Evolutionary conservation across 352 stramenopile genomes (phyloP).

Genomic region (Phytophthora pinifolia): DNA sequence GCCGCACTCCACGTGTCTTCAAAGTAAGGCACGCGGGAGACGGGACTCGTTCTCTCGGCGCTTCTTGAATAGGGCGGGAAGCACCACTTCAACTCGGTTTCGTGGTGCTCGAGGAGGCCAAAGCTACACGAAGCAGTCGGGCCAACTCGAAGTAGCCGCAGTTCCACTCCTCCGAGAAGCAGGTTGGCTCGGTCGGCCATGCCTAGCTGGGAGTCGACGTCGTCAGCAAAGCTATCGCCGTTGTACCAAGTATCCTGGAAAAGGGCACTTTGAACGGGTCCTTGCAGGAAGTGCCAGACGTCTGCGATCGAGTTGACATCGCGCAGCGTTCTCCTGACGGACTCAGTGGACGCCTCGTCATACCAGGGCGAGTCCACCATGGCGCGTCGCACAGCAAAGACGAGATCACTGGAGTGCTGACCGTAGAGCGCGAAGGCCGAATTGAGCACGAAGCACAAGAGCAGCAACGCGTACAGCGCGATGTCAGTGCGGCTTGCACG

Average conservation of each 20-base stretch:
- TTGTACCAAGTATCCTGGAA: slow-evolving; percentile 66
- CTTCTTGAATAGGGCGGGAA: slow-evolving; percentile 38
- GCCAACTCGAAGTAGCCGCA: slow-evolving; percentile 50
- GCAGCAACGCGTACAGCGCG: slow-evolving; percentile 43
- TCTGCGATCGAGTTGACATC: slow-evolving; percentile 45
- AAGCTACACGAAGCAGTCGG: slow-evolving; percentile 26
- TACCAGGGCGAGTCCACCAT: slow-evolving; percentile 28
- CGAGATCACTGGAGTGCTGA: slow-evolving; percentile 40
- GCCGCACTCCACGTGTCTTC: slow-evolving; percentile 33
- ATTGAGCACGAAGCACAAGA: slow-evolving; percentile 48
- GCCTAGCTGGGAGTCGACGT: slow-evolving; percentile 54
- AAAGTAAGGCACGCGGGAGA: slow-evolving; percentile 20
- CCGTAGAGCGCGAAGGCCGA: slow-evolving; percentile 48
- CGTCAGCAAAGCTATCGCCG: slow-evolving; percentile 43
- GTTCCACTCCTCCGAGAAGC: slow-evolving; percentile 61
- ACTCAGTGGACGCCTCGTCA: neutral
- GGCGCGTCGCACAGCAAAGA: slow-evolving; percentile 26
- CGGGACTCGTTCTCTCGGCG: slow-evolving; percentile 23
- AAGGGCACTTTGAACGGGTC: slow-evolving; percentile 39
- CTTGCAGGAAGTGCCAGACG: slow-evolving; percentile 56
- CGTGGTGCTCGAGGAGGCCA: neutral
- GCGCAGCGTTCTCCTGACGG: slow-evolving; percentile 19
- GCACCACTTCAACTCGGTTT: slow-evolving; percentile 26
- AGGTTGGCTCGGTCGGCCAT: slow-evolving; percentile 46
- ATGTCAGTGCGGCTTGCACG: slow-evolving; percentile 40